Evolutionary conservation across 305 asterid genomes (phyloP).

Genomic region (Withania somnifera): DNA sequence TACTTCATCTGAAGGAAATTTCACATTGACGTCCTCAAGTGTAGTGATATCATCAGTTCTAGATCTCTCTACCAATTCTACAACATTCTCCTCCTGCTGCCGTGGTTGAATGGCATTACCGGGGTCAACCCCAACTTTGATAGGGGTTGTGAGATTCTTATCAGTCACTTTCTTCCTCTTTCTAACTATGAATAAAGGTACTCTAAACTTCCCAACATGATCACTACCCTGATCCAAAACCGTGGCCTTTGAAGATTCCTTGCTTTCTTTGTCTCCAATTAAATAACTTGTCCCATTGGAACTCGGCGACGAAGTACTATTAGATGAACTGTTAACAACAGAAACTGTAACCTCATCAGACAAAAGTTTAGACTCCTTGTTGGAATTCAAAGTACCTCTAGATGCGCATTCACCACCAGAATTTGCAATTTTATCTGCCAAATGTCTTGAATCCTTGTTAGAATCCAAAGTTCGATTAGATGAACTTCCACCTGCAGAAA

Average conservation of each 20-base stretch:
- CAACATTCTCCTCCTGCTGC: too few species aligned
- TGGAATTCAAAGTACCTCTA: not conserved
- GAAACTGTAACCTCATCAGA: not conserved
- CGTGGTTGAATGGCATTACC: too few species aligned
- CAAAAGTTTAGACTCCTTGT: not conserved
- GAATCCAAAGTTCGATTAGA: conserved; percentile 22
- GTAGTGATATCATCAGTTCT: too few species aligned
- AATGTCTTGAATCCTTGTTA: conserved; percentile 16
- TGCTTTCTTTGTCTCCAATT: conserved; percentile 8
- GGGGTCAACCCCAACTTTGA: too few species aligned
- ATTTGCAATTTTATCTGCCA: conserved; percentile 11
- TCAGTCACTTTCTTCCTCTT: conserved; percentile 23
- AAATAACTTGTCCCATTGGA: conserved; percentile 1
- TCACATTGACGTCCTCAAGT: too few species aligned
- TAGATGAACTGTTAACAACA: not conserved
- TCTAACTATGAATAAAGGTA: conserved; percentile 14
- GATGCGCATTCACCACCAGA: conserved; percentile 14
- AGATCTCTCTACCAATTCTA: too few species aligned
- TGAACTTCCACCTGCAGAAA: conserved; percentile 3
- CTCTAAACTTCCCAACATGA: conserved; percentile 9
- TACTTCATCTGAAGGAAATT: conserved; percentile 7
- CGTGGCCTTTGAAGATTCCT: conserved; percentile 7
- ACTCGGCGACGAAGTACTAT: not conserved
- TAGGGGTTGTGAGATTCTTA: conserved; percentile 14
- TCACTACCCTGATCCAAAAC: conserved; percentile 11